Evolutionary conservation across 2,329 filamentous ascomycete genomes (phyloP).

Genomic region (Plenodomus tracheiphilus): DNA sequence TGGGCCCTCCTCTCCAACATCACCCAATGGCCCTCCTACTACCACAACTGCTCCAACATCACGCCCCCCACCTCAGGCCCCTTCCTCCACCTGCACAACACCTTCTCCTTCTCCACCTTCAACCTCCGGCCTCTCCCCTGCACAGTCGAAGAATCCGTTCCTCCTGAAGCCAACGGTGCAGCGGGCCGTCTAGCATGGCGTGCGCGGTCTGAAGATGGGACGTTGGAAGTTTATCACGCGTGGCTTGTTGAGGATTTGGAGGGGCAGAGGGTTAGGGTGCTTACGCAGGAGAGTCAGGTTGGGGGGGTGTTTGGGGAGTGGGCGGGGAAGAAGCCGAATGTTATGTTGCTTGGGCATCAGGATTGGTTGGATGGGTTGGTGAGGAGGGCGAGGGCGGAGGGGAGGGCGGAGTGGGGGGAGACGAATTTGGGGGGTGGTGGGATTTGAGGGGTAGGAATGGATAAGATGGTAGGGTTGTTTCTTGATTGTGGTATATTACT

Average conservation of each 20-base stretch:
- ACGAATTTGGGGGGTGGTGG: slow-evolving; percentile 27
- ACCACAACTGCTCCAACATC: slow-evolving; percentile 37
- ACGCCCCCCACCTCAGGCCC: slow-evolving; percentile 24
- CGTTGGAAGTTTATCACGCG: slow-evolving; percentile 42
- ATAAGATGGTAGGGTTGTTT: neutral
- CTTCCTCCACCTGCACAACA: slow-evolving; percentile 27
- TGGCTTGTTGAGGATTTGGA: slow-evolving; percentile 42
- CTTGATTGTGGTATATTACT: no score
- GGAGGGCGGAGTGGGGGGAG: slow-evolving; percentile 17
- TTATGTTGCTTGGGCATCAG: slow-evolving; percentile 43
- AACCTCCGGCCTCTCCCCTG: slow-evolving; percentile 39
- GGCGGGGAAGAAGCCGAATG: slow-evolving; percentile 35
- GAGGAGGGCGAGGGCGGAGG: slow-evolving; percentile 20
- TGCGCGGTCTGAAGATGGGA: slow-evolving; percentile 22
- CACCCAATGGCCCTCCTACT: slow-evolving; percentile 40
- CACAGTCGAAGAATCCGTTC: slow-evolving; percentile 16
- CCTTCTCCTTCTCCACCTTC: slow-evolving; percentile 43
- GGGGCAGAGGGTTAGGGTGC: slow-evolving; percentile 33
- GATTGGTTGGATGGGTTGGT: slow-evolving; percentile 45
- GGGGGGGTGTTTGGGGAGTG: slow-evolving; percentile 32
- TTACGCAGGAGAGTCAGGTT: slow-evolving; percentile 44
- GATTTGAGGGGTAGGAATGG: slow-evolving; percentile 3
- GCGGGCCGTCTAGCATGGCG: slow-evolving; percentile 24
- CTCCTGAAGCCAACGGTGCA: slow-evolving; percentile 23
- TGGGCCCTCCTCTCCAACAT: slow-evolving; percentile 40